Conservation (phyloP, 2,329 filamentous ascomycete species). For the Juglanconis oblonga region DNA sequence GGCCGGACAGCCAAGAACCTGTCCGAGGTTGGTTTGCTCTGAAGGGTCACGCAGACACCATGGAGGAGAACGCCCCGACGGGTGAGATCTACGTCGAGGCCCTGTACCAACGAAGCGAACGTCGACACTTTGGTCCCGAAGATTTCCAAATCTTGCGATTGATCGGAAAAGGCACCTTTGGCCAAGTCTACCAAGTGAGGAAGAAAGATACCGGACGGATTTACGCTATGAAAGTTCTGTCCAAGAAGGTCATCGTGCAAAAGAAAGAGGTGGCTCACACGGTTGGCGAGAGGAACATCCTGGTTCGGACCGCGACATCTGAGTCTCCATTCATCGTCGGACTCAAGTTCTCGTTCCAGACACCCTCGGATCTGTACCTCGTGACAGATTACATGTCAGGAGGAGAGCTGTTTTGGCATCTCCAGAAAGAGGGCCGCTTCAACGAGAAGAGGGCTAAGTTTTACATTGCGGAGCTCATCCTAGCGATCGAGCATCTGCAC, state of each 20-base stretch:
- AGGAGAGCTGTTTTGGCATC: constrained; percentile 96
- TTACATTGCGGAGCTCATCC: constrained; percentile 95
- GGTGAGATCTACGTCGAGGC: constrained; percentile 90
- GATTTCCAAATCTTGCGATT: constrained; percentile 96
- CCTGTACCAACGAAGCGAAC: constrained; percentile 80
- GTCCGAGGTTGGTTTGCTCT: constrained; percentile 85
- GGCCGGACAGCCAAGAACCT: constrained; percentile 62
- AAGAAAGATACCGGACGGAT: constrained; percentile 96
- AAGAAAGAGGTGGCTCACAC: constrained; percentile 99
- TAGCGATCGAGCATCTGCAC: constrained; percentile 92
- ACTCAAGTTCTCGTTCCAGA: constrained; percentile 98
- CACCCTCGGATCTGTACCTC: constrained; percentile 92
- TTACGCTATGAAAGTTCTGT: constrained; percentile 98
- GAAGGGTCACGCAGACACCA: constrained; percentile 69
- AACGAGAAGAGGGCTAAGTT: constrained; percentile 95
- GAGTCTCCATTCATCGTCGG: constrained; percentile 98
- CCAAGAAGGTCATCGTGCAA: constrained; percentile 99
- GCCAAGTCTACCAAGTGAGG: constrained; percentile 95
- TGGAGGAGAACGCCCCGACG: constrained; percentile 68
- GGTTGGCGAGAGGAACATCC: constrained; percentile 92
- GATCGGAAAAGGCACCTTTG: constrained; percentile 97
- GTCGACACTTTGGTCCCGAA: constrained; percentile 87
- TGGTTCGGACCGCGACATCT: constrained; percentile 91
- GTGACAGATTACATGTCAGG: constrained; percentile 99
- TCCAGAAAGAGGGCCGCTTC: constrained; percentile 95